Evolutionary conservation across 352 stramenopile genomes (phyloP).

Genomic region (Phytophthora europaea): DNA sequence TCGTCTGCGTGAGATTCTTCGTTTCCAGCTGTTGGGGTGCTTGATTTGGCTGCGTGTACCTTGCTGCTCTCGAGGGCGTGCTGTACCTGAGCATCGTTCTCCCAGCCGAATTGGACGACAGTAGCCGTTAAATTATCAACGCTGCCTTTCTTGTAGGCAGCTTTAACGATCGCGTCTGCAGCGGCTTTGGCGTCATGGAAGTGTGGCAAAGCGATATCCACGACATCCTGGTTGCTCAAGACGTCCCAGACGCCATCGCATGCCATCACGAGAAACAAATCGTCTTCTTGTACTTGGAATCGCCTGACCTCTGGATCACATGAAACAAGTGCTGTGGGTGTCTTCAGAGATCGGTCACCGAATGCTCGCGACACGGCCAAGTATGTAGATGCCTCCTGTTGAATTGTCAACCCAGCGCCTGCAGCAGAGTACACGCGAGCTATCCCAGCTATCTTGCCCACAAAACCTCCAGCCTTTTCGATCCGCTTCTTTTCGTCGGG

Average conservation of each 20-base stretch:
- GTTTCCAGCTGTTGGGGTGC: slow-evolving; percentile 4
- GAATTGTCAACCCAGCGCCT: slow-evolving; percentile 45
- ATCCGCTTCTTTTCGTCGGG: slow-evolving; percentile 64
- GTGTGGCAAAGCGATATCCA: slow-evolving; percentile 55
- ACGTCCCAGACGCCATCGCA: slow-evolving; percentile 78
- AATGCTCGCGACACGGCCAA: slow-evolving; percentile 72
- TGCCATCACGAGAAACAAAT: slow-evolving; percentile 68
- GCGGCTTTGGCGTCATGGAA: slow-evolving; percentile 54
- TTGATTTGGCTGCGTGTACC: not conserved
- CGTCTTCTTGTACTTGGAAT: slow-evolving; percentile 45
- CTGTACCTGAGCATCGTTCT: slow-evolving; percentile 28
- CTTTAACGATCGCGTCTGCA: slow-evolving; percentile 62
- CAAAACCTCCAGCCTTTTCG: slow-evolving; percentile 56
- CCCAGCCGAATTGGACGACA: slow-evolving; percentile 63
- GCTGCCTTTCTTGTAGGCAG: slow-evolving; percentile 63
- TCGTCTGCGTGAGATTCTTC: slow-evolving; percentile 19
- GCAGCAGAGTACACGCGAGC: slow-evolving; percentile 63
- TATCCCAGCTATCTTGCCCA: slow-evolving; percentile 57
- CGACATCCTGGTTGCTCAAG: slow-evolving; percentile 65
- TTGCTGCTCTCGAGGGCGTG: slow-evolving; percentile 17
- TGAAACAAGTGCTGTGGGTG: slow-evolving; percentile 55
- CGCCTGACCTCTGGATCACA: slow-evolving; percentile 58
- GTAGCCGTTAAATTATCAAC: slow-evolving; percentile 68
- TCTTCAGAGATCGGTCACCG: slow-evolving; percentile 67
- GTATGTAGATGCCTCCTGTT: slow-evolving; percentile 46